Evolutionary conservation across 2,329 filamentous ascomycete genomes (phyloP).

Genomic region (Cordyceps fumosorosea): DNA sequence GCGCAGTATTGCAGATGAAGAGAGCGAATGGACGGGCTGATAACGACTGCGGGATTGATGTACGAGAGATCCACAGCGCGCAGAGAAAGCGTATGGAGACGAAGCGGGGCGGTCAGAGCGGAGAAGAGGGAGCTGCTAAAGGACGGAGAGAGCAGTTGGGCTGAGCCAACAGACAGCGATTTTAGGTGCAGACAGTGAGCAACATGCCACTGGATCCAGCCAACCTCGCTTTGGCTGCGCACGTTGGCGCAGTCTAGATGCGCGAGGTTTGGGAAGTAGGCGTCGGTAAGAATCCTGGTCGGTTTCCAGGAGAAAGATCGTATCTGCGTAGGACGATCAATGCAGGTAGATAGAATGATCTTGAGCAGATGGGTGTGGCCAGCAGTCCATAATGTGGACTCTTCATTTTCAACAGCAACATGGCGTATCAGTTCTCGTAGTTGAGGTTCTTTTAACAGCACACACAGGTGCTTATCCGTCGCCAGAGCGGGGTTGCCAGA

Average conservation of each 20-base stretch:
- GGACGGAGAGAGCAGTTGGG: background rate
- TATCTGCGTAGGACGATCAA: background rate
- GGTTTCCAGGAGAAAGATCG: background rate
- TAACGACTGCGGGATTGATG: background rate
- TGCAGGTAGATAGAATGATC: background rate
- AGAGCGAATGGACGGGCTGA: background rate
- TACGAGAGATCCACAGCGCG: background rate
- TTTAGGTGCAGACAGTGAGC: background rate
- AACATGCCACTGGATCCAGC: background rate
- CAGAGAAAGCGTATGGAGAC: background rate
- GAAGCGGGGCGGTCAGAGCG: background rate
- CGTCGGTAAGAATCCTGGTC: background rate
- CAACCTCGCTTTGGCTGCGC: background rate
- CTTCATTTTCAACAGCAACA: background rate
- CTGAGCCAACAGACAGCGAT: background rate
- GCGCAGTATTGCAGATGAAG: background rate
- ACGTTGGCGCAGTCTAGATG: background rate
- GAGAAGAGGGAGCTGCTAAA: background rate
- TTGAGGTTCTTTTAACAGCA: background rate
- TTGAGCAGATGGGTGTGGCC: background rate
- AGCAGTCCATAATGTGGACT: background rate
- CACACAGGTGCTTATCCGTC: background rate
- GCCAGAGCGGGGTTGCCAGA: background rate
- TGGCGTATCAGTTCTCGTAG: background rate
- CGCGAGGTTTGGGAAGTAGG: background rate